Base-by-base conservation (phyloP, 768 basidiomycete genomes). In the Termitomyces sp. region DNA sequence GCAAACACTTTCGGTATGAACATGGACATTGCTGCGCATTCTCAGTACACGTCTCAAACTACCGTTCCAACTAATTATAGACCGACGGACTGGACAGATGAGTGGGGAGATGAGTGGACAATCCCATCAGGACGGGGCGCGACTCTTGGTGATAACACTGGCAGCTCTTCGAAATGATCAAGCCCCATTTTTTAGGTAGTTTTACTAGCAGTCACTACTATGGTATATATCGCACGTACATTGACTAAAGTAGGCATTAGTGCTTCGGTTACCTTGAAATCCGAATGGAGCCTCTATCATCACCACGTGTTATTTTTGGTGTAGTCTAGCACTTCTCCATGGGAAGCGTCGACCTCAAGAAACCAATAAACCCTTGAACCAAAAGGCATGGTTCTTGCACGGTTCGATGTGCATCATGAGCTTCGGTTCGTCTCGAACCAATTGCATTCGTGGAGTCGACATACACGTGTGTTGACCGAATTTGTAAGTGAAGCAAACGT, bases 1-100 rank as follows among this genome's bases (percentile, higher is more conserved):
- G 87, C 88, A 14, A 78, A 81, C 32, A 71, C 72, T 28, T 87
- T 89, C 58, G 86, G 83, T 24, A 66, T 84, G 54, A 71, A 75
- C 47, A 57, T 78, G 57, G 69, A 64, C 54, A 64, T 64, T 50
- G 46, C 57, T 37, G 49, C 54, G 14, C 61, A 58, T 42, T 46
- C 46, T 42, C 63, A 60, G 35, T 58, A 58, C 43, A 47, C 55
- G 51, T 51, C 51, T 42, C 45, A 63, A 58, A 49, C 32, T 19
- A 49, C 35, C 42, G 14, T 44, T 52, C 19, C 55, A 49, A n/a
- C 28, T 48, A 10, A 41, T 54, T 42, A 35, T 32, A 38, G 35
- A n/a, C 42, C 51, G 9, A 32, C 61, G n/a, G 57, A 61, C 47
- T 74, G 72, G 73, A 65, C 60, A 58, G 69, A 74, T 58, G 68